A percentile compares a stretch with the other conserved stretches of the same genome.
These are phyloP conservation scores for Coemansia sp. DNA, from an alignment of 192 early-diverging fungal species.

Conservation along the genomic window DNA sequence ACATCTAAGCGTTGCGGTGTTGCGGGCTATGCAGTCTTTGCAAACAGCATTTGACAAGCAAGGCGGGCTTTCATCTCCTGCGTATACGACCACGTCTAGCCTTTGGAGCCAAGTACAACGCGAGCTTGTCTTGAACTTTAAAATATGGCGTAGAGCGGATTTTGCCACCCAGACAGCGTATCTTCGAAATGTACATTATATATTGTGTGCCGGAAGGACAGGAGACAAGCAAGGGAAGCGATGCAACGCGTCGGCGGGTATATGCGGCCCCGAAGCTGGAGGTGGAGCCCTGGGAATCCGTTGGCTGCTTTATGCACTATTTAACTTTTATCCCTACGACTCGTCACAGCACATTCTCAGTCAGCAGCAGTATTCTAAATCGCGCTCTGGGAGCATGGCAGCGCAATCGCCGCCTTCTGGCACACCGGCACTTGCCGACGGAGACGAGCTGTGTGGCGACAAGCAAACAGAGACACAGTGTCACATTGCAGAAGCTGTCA, in stretches of 20 bases:
- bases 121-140: slow-evolving; percentile 29
- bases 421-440: not conserved
- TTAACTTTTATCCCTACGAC: slow-evolving; percentile 46
- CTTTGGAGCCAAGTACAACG: slow-evolving; percentile 43
- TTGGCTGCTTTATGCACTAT: slow-evolving; percentile 39
- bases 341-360: slow-evolving; percentile 36
- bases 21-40: slow-evolving; percentile 37
- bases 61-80: slow-evolving; percentile 27
- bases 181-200: slow-evolving; percentile 22
- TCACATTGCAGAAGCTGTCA: not conserved
- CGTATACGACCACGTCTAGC: slow-evolving; percentile 18
- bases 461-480: not conserved
- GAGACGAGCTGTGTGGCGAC: too few species aligned
- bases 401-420: slow-evolving; percentile 6
- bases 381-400: slow-evolving; percentile 5
- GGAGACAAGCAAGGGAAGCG: slow-evolving; percentile 34
- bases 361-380: slow-evolving; percentile 19
- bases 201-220: slow-evolving; percentile 20
- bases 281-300: slow-evolving; percentile 23
- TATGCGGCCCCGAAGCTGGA: slow-evolving; percentile 16
- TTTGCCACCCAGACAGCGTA: slow-evolving; percentile 23
- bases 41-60: slow-evolving; percentile 35
- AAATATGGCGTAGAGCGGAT: slow-evolving; percentile 33
- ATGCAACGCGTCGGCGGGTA: slow-evolving; percentile 25
- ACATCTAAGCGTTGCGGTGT: slow-evolving; percentile 25